phyloP scores from a whole-genome alignment of 2,329 filamentous ascomycete species.

The Fusarium verrucosum region DNA sequence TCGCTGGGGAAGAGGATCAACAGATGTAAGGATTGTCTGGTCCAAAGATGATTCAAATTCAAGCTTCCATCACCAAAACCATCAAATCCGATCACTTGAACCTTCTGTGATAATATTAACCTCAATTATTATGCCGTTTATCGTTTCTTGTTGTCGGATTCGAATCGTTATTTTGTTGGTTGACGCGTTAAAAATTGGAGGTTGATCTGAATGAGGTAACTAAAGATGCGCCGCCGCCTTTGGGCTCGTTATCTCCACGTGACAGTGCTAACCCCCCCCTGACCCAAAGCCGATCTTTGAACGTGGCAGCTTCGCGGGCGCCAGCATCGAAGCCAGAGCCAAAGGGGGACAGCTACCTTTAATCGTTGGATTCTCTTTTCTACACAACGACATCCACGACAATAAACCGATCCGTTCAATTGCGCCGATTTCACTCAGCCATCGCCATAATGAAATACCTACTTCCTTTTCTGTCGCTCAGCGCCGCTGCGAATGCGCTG shows the following conservation, averaged over 20 bases:
- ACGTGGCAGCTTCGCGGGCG: conserved; percentile 61
- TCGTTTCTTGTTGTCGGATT: conserved; percentile 9
- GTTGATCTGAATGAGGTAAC: conserved; percentile 8
- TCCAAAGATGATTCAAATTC: conserved; percentile 18
- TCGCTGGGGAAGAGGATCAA: conserved; percentile 4
- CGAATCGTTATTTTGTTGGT: conserved; percentile 5
- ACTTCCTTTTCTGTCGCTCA: conserved; percentile 73
- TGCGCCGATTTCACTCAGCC: conserved; percentile 13
- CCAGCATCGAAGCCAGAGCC: conserved; percentile 23
- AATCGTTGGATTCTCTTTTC: conserved; percentile 18
- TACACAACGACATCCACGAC: conserved; percentile 21
- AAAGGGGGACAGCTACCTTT: conserved; percentile 26
- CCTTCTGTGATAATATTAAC: neutral
- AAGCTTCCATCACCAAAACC: conserved; percentile 37
- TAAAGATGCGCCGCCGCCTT: conserved; percentile 10
- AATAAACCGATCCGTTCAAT: conserved; percentile 21
- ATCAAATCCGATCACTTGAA: conserved; percentile 15
- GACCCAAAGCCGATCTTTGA: conserved; percentile 52
- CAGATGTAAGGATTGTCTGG: neutral
- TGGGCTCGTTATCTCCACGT: conserved; percentile 46
- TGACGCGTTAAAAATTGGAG: conserved; percentile 36
- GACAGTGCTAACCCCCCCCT: conserved; percentile 46
- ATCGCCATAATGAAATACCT: conserved; percentile 64
- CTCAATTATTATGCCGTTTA: neutral
- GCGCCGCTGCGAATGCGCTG: conserved; percentile 76